phyloP scores from a whole-genome alignment of 768 basidiomycete species.

The Xerocomus brunneocitrinus region DNA sequence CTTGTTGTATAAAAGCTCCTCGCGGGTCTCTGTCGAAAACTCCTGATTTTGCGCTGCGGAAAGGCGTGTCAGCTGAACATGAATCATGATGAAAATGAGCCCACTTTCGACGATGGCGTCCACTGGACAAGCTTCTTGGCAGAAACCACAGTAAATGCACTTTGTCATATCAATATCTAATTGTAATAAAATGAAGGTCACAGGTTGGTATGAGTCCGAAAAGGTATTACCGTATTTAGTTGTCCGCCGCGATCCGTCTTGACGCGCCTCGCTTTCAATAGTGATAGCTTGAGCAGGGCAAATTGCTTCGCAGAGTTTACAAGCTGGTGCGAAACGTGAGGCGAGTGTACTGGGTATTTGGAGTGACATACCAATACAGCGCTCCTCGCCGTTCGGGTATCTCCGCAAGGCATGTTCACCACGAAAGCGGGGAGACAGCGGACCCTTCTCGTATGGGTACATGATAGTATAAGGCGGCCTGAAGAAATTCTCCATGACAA shows the following conservation, averaged over 20 bases:
- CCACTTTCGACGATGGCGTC: conserved; percentile 98
- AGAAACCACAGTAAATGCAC: conserved; percentile 99
- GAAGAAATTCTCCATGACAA: conserved; percentile 89
- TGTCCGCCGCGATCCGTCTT: conserved; percentile 93
- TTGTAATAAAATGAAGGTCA: not conserved
- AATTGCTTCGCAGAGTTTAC: conserved; percentile 98
- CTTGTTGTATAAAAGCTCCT: conserved; percentile 98
- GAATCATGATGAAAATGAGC: conserved; percentile 30
- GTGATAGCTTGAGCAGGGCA: conserved; percentile 99
- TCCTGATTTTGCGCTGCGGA: conserved; percentile 92
- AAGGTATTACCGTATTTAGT: conserved; percentile 82
- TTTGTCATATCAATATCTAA: conserved; percentile 99
- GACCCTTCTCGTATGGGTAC: conserved; percentile 98
- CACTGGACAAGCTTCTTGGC: conserved; percentile 98
- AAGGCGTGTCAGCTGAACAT: not conserved
- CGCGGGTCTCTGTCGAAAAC: conserved; percentile 95
- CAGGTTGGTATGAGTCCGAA: not conserved
- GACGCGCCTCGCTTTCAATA: conserved; percentile 94
- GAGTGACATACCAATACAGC: conserved; percentile 83
- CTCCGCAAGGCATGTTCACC: conserved; percentile 96
- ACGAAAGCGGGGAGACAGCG: conserved; percentile 94
- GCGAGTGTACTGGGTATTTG: not conserved
- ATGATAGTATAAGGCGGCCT: conserved; percentile 97
- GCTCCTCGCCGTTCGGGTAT: conserved; percentile 97
- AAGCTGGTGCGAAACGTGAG: conserved; percentile 51